Conservation (phyloP, 140 eudicot species). For the Oenanthe javanica region DNA sequence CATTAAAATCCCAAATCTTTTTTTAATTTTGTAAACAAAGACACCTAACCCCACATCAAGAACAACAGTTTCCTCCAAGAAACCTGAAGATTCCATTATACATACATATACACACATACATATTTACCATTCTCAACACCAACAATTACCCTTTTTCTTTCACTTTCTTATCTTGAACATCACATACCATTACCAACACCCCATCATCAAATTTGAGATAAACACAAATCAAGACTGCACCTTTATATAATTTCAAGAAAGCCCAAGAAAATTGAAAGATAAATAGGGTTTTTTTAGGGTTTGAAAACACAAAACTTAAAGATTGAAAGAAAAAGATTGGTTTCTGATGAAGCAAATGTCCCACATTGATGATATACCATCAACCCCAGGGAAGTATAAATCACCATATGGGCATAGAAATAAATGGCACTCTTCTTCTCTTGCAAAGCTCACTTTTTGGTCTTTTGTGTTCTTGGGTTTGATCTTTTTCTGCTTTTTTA, state of each 20-base stretch:
- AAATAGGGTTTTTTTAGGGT: conserved; percentile 12
- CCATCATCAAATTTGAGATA: background rate
- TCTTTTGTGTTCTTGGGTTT: conserved; percentile 64
- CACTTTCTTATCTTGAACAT: conserved; percentile 13
- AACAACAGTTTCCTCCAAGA: conserved; percentile 32
- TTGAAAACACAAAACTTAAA: background rate
- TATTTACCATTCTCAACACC: conserved; percentile 11
- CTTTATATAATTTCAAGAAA: conserved; percentile 13
- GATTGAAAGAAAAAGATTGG: conserved; percentile 11
- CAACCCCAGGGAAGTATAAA: conserved; percentile 94
- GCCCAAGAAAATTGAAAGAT: conserved; percentile 17
- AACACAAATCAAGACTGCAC: conserved; percentile 17
- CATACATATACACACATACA: background rate
- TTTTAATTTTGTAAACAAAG: conserved; percentile 15
- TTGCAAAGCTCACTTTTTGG: conserved; percentile 90
- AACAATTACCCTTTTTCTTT: conserved; percentile 10
- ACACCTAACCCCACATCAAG: conserved; percentile 20
- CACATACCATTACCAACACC: background rate
- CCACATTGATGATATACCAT: conserved; percentile 65
- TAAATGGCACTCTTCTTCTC: conserved; percentile 42
- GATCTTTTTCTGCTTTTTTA: conserved; percentile 58
- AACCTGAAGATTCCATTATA: conserved; percentile 47
- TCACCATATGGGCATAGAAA: conserved; percentile 35
- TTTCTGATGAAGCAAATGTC: conserved; percentile 37
- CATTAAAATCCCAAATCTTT: conserved; percentile 20